Evolutionary conservation across 2,329 filamentous ascomycete genomes (phyloP).

Genomic region (Verticillium tricorpus): DNA sequence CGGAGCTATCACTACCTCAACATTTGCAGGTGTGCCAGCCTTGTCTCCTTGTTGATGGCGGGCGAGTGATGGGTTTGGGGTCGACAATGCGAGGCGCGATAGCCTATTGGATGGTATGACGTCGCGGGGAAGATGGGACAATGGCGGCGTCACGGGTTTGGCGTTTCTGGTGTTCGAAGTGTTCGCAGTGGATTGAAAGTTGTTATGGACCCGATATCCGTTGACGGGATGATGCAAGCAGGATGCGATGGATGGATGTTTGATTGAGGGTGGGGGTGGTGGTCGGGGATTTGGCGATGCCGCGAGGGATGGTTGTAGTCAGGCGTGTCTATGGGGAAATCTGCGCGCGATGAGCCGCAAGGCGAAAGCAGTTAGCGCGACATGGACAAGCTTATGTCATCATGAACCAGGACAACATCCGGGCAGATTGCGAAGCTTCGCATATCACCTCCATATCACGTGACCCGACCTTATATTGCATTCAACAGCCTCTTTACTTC

Average conservation of each 20-base stretch:
- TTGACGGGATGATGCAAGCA: background rate
- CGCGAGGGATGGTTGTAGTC: slow-evolving; percentile 1
- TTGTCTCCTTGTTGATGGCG: background rate
- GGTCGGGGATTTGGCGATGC: background rate
- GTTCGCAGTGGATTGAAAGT: background rate
- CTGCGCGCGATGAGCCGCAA: slow-evolving; percentile 3
- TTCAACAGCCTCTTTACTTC: too few species aligned
- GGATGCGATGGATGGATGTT: background rate
- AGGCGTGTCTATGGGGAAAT: background rate
- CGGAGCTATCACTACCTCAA: background rate
- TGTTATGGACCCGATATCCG: background rate
- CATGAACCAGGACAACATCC: background rate
- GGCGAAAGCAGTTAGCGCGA: background rate
- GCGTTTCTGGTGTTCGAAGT: background rate
- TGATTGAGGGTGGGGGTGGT: background rate
- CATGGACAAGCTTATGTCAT: background rate
- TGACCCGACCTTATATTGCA: background rate
- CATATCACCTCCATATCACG: background rate
- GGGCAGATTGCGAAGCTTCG: too few species aligned
- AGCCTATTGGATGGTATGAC: background rate
- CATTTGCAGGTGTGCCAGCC: background rate
- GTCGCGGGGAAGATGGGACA: background rate
- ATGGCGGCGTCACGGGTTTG: background rate
- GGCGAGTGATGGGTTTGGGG: background rate
- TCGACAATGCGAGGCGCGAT: background rate